Percentiles rank a stretch among this genome's conserved stretches.
Evolutionary conservation across 2,329 filamentous ascomycete genomes (phyloP).

Genomic region (Microsporum canis): DNA sequence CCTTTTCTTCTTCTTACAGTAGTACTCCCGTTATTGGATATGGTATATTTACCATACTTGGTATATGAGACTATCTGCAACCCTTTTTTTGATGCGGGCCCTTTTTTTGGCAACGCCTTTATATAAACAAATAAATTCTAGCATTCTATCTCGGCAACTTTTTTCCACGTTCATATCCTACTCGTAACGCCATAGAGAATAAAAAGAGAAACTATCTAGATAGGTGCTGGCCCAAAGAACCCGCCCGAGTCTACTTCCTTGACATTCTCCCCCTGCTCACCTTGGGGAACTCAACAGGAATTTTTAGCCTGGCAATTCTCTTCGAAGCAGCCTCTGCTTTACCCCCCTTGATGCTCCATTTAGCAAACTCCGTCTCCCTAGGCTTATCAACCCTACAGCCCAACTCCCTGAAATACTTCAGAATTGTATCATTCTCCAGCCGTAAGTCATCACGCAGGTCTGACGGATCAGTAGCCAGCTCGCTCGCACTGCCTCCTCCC

Average conservation of each 20-base stretch:
- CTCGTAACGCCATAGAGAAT: background rate
- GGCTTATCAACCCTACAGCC: slow-evolving; percentile 36
- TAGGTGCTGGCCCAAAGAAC: background rate
- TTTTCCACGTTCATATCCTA: too few relatives aligned
- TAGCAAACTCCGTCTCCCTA: slow-evolving; percentile 31
- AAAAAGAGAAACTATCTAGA: background rate
- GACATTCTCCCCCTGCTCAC: slow-evolving; percentile 29
- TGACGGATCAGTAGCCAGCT: slow-evolving; percentile 34
- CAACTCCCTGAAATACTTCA: slow-evolving; percentile 37
- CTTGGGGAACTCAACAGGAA: slow-evolving; percentile 78
- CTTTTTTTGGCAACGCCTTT: background rate
- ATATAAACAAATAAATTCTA: background rate
- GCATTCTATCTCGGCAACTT: background rate
- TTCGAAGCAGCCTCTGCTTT: slow-evolving; percentile 45
- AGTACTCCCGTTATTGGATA: background rate
- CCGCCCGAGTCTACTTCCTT: background rate
- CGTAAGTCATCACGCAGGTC: slow-evolving; percentile 37
- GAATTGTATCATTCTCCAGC: slow-evolving; percentile 25
- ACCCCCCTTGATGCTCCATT: slow-evolving; percentile 43
- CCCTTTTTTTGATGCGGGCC: background rate
- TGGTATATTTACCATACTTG: background rate
- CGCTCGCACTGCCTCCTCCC: slow-evolving; percentile 26
- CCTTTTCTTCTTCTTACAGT: background rate
- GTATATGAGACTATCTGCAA: background rate
- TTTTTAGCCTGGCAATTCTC: slow-evolving; percentile 56